Evolutionary conservation across 75 land plant species (phyloP).

Genomic region (Chamaecyparis obtusa): DNA sequence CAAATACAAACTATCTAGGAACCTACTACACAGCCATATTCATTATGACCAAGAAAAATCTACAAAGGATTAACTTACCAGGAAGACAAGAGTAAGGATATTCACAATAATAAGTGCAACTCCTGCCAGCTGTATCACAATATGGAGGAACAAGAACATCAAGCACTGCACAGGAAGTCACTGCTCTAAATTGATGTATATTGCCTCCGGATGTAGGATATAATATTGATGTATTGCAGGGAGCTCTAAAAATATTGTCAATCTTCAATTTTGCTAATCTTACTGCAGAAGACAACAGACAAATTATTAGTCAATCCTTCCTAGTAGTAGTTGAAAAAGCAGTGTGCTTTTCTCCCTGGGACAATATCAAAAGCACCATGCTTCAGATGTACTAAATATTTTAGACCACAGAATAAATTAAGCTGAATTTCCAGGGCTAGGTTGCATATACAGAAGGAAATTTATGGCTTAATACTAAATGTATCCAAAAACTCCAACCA

Average conservation of each 20-base stretch:
- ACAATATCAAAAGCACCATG: neutral
- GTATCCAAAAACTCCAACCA: too few relatives aligned
- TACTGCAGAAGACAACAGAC: slow-evolving; percentile 21
- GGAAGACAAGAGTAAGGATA: slow-evolving; percentile 37
- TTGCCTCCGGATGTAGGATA: slow-evolving; percentile 83
- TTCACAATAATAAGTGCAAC: slow-evolving; percentile 71
- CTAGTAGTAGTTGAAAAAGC: neutral
- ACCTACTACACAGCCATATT: neutral
- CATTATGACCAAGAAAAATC: neutral
- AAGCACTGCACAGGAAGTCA: slow-evolving; percentile 83
- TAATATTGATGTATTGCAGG: slow-evolving; percentile 70
- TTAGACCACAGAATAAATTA: neutral
- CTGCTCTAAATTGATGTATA: slow-evolving; percentile 84
- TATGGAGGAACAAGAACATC: slow-evolving; percentile 93
- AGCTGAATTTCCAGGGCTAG: neutral
- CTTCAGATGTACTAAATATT: neutral
- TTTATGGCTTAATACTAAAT: too few relatives aligned
- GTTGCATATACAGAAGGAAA: neutral
- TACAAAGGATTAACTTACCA: slow-evolving; percentile 28
- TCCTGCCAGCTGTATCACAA: slow-evolving; percentile 69
- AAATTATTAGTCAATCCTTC: neutral
- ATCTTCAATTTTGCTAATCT: slow-evolving; percentile 67
- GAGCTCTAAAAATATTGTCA: slow-evolving; percentile 53
- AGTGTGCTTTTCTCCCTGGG: neutral
- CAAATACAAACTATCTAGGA: neutral